These are phyloP conservation scores for Dictyophora rubrovolvata DNA, from an alignment of 768 basidiomycete genomes.

Conservation along the genomic window DNA sequence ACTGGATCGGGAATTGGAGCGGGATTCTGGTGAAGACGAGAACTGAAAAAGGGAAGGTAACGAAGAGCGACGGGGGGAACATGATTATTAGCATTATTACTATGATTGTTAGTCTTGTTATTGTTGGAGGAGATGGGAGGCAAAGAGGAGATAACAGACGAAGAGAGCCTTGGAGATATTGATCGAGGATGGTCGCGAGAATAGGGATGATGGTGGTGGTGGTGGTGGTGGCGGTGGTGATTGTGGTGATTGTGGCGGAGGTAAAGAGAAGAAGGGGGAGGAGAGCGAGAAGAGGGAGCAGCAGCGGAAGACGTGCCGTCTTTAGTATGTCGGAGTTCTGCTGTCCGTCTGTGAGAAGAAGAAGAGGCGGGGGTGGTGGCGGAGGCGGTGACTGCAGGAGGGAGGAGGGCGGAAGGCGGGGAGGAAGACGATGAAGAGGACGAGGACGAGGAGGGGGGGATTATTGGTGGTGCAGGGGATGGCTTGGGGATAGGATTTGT, in stretches of 20 bases:
- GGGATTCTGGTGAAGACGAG: neutral
- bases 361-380: neutral
- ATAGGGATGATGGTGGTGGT: too few species aligned
- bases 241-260: too few species aligned
- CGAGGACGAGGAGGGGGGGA: conserved; percentile 24
- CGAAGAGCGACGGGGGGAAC: neutral
- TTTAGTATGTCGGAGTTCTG: neutral
- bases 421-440: conserved; percentile 21
- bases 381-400: neutral
- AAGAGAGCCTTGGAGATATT: too few species aligned
- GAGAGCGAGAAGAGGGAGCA: conserved; percentile 15
- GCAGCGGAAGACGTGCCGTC: neutral
- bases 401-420: neutral
- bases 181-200: too few species aligned
- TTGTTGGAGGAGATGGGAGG: neutral
- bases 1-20: conserved; percentile 50
- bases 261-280: conserved; percentile 22
- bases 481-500: conserved; percentile 50
- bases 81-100: neutral
- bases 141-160: too few species aligned
- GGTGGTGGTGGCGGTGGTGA: too few species aligned
- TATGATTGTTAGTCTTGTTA: too few species aligned
- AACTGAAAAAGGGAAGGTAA: neutral
- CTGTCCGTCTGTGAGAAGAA: neutral
- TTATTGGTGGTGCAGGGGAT: conserved; percentile 15